These are phyloP conservation scores for Daldinia grandis DNA, from an alignment of 495 filamentous ascomycete genomes.

Conservation along the genomic window DNA sequence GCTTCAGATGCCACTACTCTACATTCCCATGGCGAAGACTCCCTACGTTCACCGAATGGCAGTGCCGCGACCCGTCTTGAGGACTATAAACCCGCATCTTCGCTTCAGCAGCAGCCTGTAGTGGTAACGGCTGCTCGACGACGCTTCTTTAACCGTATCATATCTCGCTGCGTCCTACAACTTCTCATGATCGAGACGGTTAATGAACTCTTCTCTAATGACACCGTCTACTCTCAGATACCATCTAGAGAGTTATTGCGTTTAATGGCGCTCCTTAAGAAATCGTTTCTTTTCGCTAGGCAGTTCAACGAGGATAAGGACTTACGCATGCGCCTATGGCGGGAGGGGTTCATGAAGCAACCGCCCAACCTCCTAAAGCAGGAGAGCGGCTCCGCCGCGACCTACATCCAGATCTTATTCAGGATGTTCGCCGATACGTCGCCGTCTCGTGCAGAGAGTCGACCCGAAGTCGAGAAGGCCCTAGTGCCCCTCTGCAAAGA, in stretches of 20 bases:
- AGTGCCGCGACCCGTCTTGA: slow-evolving; percentile 68
- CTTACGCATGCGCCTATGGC: slow-evolving; percentile 90
- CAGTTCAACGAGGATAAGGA: slow-evolving; percentile 98
- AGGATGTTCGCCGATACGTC: slow-evolving; percentile 94
- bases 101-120: slow-evolving; percentile 83
- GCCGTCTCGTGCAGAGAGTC: slow-evolving; percentile 79
- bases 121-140: slow-evolving; percentile 91
- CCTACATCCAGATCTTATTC: slow-evolving; percentile 92
- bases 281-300: slow-evolving; percentile 93
- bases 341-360: slow-evolving; percentile 99
- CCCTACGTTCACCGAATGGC: slow-evolving; percentile 43
- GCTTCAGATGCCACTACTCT: slow-evolving; percentile 27
- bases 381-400: slow-evolving; percentile 88
- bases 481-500: slow-evolving; percentile 94
- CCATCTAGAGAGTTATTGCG: slow-evolving; percentile 87
- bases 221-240: slow-evolving; percentile 92
- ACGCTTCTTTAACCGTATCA: slow-evolving; percentile 99
- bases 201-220: slow-evolving; percentile 97
- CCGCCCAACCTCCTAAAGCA: slow-evolving; percentile 99
- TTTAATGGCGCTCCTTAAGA: slow-evolving; percentile 92
- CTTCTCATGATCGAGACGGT: slow-evolving; percentile 99
- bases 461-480: slow-evolving; percentile 84
- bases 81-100: slow-evolving; percentile 81
- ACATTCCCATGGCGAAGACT: slow-evolving; percentile 47
- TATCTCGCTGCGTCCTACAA: slow-evolving; percentile 97